Conservation (phyloP, 495 filamentous ascomycete species). For the Podospora pseudoanserina region DNA sequence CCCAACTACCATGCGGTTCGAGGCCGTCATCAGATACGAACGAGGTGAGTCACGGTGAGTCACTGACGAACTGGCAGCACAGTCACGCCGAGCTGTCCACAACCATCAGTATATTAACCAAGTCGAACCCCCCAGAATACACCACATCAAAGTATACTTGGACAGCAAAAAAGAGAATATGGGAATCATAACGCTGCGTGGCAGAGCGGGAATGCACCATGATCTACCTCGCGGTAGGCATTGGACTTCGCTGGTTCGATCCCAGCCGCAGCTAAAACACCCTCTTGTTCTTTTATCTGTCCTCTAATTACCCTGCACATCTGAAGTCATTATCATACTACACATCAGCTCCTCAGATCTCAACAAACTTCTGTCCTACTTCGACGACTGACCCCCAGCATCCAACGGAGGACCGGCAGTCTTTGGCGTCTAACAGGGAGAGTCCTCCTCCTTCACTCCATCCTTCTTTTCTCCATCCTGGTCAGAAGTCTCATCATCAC, state of each 20-base stretch:
- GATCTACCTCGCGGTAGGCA: not conserved
- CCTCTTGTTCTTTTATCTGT: not conserved
- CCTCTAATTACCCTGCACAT: not conserved
- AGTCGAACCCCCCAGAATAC: too few relatives aligned
- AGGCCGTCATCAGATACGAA: too few relatives aligned
- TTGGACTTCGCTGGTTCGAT: not conserved
- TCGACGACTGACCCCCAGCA: not conserved
- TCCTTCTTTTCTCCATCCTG: not conserved
- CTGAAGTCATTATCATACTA: not conserved
- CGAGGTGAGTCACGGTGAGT: too few relatives aligned
- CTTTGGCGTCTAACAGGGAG: not conserved
- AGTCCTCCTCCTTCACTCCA: not conserved
- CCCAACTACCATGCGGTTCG: too few relatives aligned
- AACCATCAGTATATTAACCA: too few relatives aligned
- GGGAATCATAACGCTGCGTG: not conserved
- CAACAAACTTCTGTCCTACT: not conserved
- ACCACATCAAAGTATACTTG: not conserved
- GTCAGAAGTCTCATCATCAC: not conserved
- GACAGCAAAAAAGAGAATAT: not conserved
- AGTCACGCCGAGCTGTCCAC: too few relatives aligned
- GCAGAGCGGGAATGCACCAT: not conserved
- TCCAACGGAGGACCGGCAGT: not conserved
- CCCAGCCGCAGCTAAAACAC: not conserved
- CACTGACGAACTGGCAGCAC: too few relatives aligned
- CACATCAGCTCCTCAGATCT: not conserved